A percentile compares a stretch with the other conserved stretches of the same genome.
phyloP scores from a whole-genome alignment of 192 early-diverging fungal genomes.

The Podila horticola region DNA sequence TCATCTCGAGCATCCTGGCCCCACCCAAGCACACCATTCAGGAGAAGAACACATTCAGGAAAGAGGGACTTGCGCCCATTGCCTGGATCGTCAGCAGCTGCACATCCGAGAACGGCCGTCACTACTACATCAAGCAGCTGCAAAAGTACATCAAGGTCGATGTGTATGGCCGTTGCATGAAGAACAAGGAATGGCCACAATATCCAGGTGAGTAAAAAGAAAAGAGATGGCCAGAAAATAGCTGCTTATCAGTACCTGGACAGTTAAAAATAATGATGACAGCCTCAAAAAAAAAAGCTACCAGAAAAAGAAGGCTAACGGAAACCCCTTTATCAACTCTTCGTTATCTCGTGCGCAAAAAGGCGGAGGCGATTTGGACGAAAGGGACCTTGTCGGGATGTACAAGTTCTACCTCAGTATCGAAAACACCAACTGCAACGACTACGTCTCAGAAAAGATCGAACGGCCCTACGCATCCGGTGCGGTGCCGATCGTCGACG shows the following conservation, averaged over 20 bases:
- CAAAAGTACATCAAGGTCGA: conserved; percentile 38
- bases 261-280: too few species aligned
- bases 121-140: conserved; percentile 44
- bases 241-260: too few species aligned
- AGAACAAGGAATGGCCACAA: conserved; percentile 29
- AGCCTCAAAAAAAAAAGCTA: too few species aligned
- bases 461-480: conserved; percentile 23
- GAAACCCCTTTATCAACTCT: not conserved
- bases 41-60: conserved; percentile 15
- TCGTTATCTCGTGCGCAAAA: not conserved
- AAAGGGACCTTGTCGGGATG: conserved; percentile 4
- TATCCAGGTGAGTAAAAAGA: conserved; percentile 10
- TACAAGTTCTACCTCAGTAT: conserved; percentile 49
- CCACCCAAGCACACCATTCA: conserved; percentile 10
- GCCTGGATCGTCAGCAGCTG: conserved; percentile 49
- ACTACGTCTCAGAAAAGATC: conserved; percentile 50
- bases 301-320: too few species aligned
- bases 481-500: conserved; percentile 39
- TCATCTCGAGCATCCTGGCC: conserved; percentile 2
- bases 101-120: conserved; percentile 17
- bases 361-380: not conserved
- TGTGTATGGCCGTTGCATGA: conserved; percentile 44
- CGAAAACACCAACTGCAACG: conserved; percentile 46
- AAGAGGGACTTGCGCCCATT: conserved; percentile 27
- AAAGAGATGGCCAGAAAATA: too few species aligned